Percentiles rank a stretch among this genome's conserved stretches.
Evolutionary conservation across 177 flowering plant genomes (phyloP).

Genomic region (Tripterygium wilfordii): DNA sequence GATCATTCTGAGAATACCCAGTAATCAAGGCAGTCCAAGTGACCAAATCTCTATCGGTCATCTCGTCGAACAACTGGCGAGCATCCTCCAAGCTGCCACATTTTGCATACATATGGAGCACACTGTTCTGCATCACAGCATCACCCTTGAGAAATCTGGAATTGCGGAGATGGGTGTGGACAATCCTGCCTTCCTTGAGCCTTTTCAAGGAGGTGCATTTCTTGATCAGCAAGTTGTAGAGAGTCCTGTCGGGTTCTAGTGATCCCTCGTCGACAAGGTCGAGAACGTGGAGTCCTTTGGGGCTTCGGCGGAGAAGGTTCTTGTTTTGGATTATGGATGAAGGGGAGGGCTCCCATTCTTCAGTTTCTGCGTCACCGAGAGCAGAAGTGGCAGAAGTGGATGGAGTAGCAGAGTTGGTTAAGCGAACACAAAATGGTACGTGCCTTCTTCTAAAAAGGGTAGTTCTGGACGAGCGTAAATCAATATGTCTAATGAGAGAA

Average conservation of each 20-base stretch:
- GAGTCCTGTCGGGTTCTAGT: conserved; percentile 20
- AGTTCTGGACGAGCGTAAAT: no score
- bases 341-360: neutral
- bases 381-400: neutral
- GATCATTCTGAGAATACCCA: conserved; percentile 51
- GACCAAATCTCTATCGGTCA: conserved; percentile 45
- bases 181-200: conserved; percentile 34
- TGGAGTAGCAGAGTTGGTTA: no score
- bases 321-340: conserved; percentile 31
- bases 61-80: conserved; percentile 43
- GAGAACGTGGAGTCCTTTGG: conserved; percentile 37
- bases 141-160: conserved; percentile 31
- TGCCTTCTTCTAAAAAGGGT: no score
- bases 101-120: conserved; percentile 51
- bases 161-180: conserved; percentile 38
- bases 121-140: conserved; percentile 25
- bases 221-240: conserved; percentile 38
- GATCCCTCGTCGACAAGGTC: conserved; percentile 42
- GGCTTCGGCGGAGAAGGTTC: conserved; percentile 33
- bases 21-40: conserved; percentile 56
- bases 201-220: conserved; percentile 38
- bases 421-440: no score
- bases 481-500: no score
- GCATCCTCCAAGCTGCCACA: conserved; percentile 53
- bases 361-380: neutral